Base-by-base conservation (phyloP, 78 protist genomes). In the Tieghemostelium lacteum region DNA sequence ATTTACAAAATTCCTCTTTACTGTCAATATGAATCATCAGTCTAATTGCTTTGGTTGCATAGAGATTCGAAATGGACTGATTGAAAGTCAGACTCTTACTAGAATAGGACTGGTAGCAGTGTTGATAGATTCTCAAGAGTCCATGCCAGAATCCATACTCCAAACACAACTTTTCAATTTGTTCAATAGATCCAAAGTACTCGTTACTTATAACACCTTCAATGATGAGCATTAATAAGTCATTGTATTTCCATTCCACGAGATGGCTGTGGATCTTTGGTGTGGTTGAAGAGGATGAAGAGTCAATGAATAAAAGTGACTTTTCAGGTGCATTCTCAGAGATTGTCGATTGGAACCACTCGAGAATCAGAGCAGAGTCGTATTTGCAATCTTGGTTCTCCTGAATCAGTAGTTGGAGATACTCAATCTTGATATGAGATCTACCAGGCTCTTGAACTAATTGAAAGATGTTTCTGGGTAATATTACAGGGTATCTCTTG, bases 381-480 rank as follows among this genome's bases (percentile, higher is more conserved):
- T 26, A 60, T 55, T 42, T 24, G 52, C 91, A 83, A 29, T 83
- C 73, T 26, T 36, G 57, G 12, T 57, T 29, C 3, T 24, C 17
- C 10, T n/a, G 12, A 70, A 83, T 69, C 36, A 83, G 40, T 19
- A 55, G 58, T 33, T 83, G 55, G 26, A 83, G 55, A 69, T 83
- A 83, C 22, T 66, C 78, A 42, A 69, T 28, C 42, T 83, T 66
- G 28, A 55, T 29, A 19, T n/a, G 12, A 20, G 55, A 16, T 28
- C 72, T 20, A 14, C 52, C 22, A 5, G 26, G 14, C 26, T 50
- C 5, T 1, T 45, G 3, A 10, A 64, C 42, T 31, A 50, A 10
- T 22, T 76, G 20, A 3, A 69, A n/a, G 4, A 83, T 69, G 33
- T 83, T 83, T 52, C 78, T 37, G 31, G 91, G 91, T 29, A 69